These are phyloP conservation scores for Basidiobolus meristosporus DNA, from an alignment of 371 early-diverging fungal genomes.

Conservation along the genomic window DNA sequence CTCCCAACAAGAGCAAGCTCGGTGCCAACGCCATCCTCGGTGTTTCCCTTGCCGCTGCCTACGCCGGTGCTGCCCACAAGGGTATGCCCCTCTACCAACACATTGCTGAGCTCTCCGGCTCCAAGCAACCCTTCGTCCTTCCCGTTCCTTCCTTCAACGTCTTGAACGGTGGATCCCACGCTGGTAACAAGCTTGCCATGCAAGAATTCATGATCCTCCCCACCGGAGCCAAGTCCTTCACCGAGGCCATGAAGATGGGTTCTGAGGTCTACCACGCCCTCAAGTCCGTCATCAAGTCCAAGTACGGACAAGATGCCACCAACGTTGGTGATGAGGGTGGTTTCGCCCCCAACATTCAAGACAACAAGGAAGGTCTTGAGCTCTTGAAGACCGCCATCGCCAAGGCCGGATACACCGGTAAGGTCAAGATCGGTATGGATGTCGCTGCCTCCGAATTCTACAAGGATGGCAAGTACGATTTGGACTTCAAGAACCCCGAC, in stretches of 20 bases:
- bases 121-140: constrained; percentile 68
- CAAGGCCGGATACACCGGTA: constrained; percentile 84
- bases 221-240: constrained; percentile 79
- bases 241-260: constrained; percentile 95
- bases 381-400: constrained; percentile 78
- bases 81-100: constrained; percentile 82
- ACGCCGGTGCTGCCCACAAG: constrained; percentile 88
- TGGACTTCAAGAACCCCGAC: constrained; percentile 87
- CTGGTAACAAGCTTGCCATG: constrained; percentile 97
- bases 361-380: constrained; percentile 89
- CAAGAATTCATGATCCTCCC: constrained; percentile 99
- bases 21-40: constrained; percentile 98
- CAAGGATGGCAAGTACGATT: constrained; percentile 87
- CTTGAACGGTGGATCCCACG: constrained; percentile 98
- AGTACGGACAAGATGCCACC: constrained; percentile 96
- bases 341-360: constrained; percentile 98
- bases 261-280: constrained; percentile 90
- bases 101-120: constrained; percentile 67
- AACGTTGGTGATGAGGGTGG: constrained; percentile 99
- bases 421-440: constrained; percentile 96
- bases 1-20: constrained; percentile 81
- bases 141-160: constrained; percentile 98
- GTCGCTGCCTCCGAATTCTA: constrained; percentile 96
- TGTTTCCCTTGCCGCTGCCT: constrained; percentile 88
- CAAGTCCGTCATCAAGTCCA: constrained; percentile 86